Conservation (phyloP, 768 basidiomycete genomes). For the Lanmaoa pseudosensibilis region DNA sequence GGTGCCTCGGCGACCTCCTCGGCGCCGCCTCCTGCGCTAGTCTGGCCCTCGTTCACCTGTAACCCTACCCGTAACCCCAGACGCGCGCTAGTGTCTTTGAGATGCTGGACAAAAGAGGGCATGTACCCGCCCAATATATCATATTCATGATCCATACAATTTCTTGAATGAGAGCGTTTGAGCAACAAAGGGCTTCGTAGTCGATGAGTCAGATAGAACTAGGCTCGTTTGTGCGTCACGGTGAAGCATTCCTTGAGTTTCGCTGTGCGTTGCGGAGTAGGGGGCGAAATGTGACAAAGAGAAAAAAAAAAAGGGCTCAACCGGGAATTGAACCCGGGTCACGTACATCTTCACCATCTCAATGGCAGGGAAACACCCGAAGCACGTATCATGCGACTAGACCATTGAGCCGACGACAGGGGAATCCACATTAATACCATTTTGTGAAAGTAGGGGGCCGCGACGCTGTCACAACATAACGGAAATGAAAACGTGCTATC, state of each 20-base stretch:
- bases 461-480: too few species aligned
- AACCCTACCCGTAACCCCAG: conserved; percentile 8
- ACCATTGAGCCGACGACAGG: conserved; percentile 31
- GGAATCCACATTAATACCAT: neutral
- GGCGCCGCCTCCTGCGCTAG: neutral
- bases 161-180: neutral
- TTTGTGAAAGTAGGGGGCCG: neutral
- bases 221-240: neutral
- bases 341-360: conserved; percentile 35
- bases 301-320: conserved; percentile 27
- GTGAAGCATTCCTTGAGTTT: conserved; percentile 17
- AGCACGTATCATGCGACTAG: conserved; percentile 40
- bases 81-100: conserved; percentile 26
- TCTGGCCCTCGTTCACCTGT: neutral
- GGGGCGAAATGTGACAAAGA: neutral
- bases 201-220: conserved; percentile 1
- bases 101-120: conserved; percentile 27
- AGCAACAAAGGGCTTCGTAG: neutral
- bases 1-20: neutral
- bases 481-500: neutral
- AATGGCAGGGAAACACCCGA: conserved; percentile 28
- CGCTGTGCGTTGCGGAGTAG: neutral
- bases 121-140: conserved; percentile 24
- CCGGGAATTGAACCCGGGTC: conserved; percentile 40
- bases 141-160: conserved; percentile 13